Conservation (phyloP, 495 filamentous ascomycete genomes). For the Cenococcum geophilum region DNA sequence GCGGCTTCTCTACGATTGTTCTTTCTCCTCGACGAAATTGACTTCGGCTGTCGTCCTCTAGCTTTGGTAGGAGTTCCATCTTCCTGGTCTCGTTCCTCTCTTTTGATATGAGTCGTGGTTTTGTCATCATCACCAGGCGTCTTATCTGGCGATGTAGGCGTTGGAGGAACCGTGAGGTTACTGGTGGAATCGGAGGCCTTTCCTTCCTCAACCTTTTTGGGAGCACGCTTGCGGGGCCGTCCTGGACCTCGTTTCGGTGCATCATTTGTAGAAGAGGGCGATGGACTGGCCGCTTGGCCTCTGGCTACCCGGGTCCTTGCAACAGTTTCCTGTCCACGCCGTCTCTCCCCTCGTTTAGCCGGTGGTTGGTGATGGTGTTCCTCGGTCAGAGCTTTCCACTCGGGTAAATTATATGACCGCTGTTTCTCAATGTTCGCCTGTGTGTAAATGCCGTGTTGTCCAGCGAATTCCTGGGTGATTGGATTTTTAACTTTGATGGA, state of each 20-base stretch:
- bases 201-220: slow-evolving; percentile 12
- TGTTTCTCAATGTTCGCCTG: slow-evolving; percentile 95
- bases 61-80: slow-evolving; percentile 27
- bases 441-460: slow-evolving; percentile 85
- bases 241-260: slow-evolving; percentile 25
- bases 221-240: slow-evolving; percentile 16
- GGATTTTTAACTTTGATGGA: slow-evolving; percentile 90
- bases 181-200: slow-evolving; percentile 10
- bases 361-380: slow-evolving; percentile 94
- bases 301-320: slow-evolving; percentile 31
- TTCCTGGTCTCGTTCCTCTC: slow-evolving; percentile 17
- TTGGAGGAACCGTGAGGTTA: slow-evolving; percentile 20
- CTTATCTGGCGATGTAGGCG: slow-evolving; percentile 26
- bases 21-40: slow-evolving; percentile 62
- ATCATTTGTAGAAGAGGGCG: not conserved
- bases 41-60: slow-evolving; percentile 44
- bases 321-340: slow-evolving; percentile 63
- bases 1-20: slow-evolving; percentile 69
- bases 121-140: slow-evolving; percentile 21
- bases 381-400: slow-evolving; percentile 88
- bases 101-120: slow-evolving; percentile 47
- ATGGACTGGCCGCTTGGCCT: not conserved
- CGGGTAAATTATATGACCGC: slow-evolving; percentile 89
- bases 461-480: slow-evolving; percentile 96
- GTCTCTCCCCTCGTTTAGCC: slow-evolving; percentile 83